phyloP scores from a whole-genome alignment of 2,329 filamentous ascomycete species.

The Fusarium acutatum region DNA sequence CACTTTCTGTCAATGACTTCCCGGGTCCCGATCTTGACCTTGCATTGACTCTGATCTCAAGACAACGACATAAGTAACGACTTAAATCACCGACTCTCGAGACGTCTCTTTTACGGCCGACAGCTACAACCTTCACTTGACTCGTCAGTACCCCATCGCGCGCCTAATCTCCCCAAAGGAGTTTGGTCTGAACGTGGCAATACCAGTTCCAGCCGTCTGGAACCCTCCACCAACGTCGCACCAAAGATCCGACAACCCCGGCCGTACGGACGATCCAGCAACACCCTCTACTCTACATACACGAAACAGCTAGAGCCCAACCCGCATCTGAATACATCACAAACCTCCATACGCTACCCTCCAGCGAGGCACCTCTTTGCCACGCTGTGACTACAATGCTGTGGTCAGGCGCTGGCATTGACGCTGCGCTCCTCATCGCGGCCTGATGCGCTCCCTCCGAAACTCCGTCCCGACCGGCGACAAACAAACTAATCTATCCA shows the following conservation, averaged over 20 bases:
- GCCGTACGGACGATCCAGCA: conserved; percentile 3
- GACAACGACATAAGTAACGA: conserved; percentile 16
- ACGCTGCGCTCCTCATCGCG: conserved; percentile 35
- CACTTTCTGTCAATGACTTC: conserved; percentile 20
- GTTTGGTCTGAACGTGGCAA: neutral
- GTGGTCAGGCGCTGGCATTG: conserved; percentile 36
- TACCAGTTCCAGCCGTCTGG: conserved; percentile 15
- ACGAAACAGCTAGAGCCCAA: neutral
- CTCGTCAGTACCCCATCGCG: neutral
- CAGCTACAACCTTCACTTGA: neutral
- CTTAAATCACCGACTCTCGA: neutral
- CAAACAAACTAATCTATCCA: conserved; percentile 21
- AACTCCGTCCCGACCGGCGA: conserved; percentile 21
- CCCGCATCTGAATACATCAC: neutral
- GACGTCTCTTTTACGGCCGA: neutral
- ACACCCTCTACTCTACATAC: neutral
- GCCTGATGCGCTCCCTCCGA: conserved; percentile 38
- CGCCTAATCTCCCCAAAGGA: neutral
- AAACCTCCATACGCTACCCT: conserved; percentile 14
- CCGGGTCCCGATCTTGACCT: conserved; percentile 1
- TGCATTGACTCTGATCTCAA: conserved; percentile 9
- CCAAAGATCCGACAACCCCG: conserved; percentile 18
- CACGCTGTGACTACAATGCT: conserved; percentile 39
- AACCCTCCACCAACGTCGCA: conserved; percentile 18
- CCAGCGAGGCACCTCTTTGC: conserved; percentile 33